Evolutionary conservation across 2,329 filamentous ascomycete species (phyloP).

Genomic region (Gaeumannomyces tritici): DNA sequence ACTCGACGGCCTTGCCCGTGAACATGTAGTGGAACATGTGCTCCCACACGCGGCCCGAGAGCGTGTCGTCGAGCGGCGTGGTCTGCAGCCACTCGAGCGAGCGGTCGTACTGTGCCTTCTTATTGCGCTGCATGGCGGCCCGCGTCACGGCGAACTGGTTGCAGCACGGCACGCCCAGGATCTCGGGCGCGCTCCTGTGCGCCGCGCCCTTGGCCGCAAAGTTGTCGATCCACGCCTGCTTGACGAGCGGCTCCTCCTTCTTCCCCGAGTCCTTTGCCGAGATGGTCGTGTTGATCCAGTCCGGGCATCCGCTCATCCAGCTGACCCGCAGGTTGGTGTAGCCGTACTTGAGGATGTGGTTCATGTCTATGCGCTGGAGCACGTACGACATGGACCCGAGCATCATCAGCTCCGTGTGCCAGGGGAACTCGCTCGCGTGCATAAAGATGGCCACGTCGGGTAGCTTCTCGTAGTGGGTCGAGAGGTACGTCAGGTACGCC

Average conservation of each 20-base stretch:
- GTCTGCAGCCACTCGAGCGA: constrained; percentile 20
- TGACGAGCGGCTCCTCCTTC: constrained; percentile 20
- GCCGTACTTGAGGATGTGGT: constrained; percentile 31
- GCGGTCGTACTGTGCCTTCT: constrained; percentile 17
- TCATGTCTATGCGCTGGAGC: constrained; percentile 21
- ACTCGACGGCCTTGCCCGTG: constrained; percentile 25
- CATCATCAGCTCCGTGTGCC: constrained; percentile 24
- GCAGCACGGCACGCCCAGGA: constrained; percentile 22
- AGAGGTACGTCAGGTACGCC: constrained; percentile 51
- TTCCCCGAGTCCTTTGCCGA: constrained; percentile 12
- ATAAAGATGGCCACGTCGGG: constrained; percentile 51
- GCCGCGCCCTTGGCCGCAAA: constrained; percentile 12
- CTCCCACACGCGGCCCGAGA: constrained; percentile 23
- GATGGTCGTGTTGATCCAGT: constrained; percentile 33
- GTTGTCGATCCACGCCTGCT: constrained; percentile 17
- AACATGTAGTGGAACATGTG: constrained; percentile 24
- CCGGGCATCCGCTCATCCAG: constrained; percentile 45
- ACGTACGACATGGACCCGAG: constrained; percentile 21
- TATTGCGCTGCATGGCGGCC: constrained; percentile 18
- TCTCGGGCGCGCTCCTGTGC: constrained; percentile 20
- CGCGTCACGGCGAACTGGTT: constrained; percentile 23
- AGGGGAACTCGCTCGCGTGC: constrained; percentile 42
- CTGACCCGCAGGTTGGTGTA: constrained; percentile 47
- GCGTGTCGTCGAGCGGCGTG: constrained; percentile 18
- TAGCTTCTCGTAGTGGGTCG: constrained; percentile 50